These are phyloP conservation scores for Astraeus odoratus DNA, from an alignment of 768 basidiomycete genomes.

Conservation along the genomic window DNA sequence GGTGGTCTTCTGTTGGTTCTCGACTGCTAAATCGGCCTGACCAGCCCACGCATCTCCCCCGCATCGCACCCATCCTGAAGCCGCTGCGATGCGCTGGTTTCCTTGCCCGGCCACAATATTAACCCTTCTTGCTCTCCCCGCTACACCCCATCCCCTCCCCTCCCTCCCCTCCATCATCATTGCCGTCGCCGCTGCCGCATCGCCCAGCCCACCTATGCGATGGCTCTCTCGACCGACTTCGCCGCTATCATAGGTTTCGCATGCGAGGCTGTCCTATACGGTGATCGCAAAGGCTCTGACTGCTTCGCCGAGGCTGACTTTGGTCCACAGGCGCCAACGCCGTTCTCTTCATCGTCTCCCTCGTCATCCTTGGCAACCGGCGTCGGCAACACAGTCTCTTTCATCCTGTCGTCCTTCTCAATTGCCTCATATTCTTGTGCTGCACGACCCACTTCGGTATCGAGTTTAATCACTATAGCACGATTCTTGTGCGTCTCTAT, in stretches of 20 bases:
- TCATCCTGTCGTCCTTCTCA: slow-evolving; percentile 23
- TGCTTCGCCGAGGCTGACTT: neutral
- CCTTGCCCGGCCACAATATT: too few species aligned
- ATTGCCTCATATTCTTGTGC: slow-evolving; percentile 25
- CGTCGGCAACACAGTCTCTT: slow-evolving; percentile 7
- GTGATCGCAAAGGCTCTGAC: slow-evolving; percentile 18
- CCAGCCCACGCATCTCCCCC: too few species aligned
- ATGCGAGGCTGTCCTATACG: slow-evolving; percentile 31
- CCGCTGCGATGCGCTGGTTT: too few species aligned
- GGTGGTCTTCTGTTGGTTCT: too few species aligned
- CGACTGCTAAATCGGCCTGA: too few species aligned
- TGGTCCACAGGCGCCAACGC: slow-evolving; percentile 11
- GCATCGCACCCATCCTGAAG: too few species aligned
- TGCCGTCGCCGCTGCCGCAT: too few species aligned
- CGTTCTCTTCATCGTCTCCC: slow-evolving; percentile 24
- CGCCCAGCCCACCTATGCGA: slow-evolving; percentile 1
- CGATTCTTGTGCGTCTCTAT: slow-evolving; percentile 23
- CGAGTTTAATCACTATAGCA: slow-evolving; percentile 31
- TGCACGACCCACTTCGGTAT: slow-evolving; percentile 29
- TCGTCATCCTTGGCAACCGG: slow-evolving; percentile 18
- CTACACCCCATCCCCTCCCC: too few species aligned
- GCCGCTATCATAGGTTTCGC: slow-evolving; percentile 32
- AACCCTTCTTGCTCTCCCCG: too few species aligned
- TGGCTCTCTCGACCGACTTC: slow-evolving; percentile 24
- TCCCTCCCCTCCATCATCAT: too few species aligned